Conservation (phyloP, 2,329 filamentous ascomycete genomes). For the Pseudonectria buxi region DNA sequence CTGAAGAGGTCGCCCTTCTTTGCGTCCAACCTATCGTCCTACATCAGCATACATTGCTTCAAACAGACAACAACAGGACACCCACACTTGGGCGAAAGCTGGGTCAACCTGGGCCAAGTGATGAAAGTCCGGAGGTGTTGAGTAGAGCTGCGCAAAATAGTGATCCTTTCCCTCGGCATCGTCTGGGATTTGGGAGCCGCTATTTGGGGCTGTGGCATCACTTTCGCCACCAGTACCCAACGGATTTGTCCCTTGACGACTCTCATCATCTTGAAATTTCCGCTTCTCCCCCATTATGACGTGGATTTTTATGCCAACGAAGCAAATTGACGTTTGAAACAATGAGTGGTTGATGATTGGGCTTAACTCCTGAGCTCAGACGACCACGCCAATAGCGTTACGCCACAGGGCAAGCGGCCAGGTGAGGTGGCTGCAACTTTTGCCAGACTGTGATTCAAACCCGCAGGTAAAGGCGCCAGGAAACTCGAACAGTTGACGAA, state of each 20-base stretch:
- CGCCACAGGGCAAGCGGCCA: too few relatives aligned
- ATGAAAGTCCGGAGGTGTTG: conserved; percentile 36
- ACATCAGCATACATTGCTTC: neutral
- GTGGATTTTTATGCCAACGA: neutral
- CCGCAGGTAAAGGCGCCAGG: too few relatives aligned
- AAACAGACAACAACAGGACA: neutral
- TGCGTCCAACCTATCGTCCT: conserved; percentile 13
- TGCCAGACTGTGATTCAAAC: too few relatives aligned
- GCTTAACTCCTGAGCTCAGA: too few relatives aligned
- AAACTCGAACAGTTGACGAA: too few relatives aligned
- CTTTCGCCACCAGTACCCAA: too few relatives aligned
- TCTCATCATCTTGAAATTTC: conserved; percentile 8
- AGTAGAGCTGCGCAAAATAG: conserved; percentile 35
- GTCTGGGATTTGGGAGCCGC: conserved; percentile 1
- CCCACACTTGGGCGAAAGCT: conserved; percentile 37
- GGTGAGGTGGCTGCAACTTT: too few relatives aligned
- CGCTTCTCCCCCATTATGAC: conserved; percentile 16
- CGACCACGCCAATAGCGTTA: too few relatives aligned
- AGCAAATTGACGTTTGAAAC: neutral
- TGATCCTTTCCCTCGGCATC: conserved; percentile 14
- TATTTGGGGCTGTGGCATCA: neutral
- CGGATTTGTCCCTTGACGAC: too few relatives aligned
- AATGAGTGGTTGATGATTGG: too few relatives aligned
- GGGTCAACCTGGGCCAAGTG: conserved; percentile 34
- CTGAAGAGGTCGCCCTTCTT: conserved; percentile 54